Evolutionary conservation across 257 asterid genomes (phyloP), one percentile per base, ranked within the genome.

Genomic region (Solanum chiquidenum): DNA sequence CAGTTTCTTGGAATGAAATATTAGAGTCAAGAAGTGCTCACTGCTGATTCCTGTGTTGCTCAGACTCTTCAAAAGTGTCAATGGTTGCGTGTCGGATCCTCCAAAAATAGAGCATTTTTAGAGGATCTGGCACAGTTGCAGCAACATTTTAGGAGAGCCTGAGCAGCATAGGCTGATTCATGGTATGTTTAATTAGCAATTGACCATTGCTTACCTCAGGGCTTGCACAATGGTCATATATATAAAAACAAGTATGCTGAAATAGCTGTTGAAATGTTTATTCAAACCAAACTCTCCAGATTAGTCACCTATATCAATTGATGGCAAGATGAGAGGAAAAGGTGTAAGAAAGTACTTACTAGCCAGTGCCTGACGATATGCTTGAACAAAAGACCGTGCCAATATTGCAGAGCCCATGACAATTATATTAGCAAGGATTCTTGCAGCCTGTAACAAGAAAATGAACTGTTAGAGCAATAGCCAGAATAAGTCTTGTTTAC

Each of bases 291-390:
- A 38, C 12, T n/a, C 84, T 77, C 35, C 84, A 13, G 84, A 77
- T 77, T 42, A 77, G 84, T 77, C 84, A 40, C 60, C 12, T 25
- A 12, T n/a, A 40, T 40, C 62, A 77, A 77, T 14, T 77, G 23
- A 76, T 77, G 46, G 84, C 25, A 40, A 42, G n/a, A 86, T 6
- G 52, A 69, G 23, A 20, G 25, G 80, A 84, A 76, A 38, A 86
- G 10, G 42, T 12, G 82, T 4, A 21, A 49, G 38, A 14, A 21
- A 77, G 73, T 60, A 89, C 95, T 86, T 89, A 94, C 95, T 94
- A 42, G 94, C 92, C 86, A 94, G 92, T 66, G 97, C 95, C 87
- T 94, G 95, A 49, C 95, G 95, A 92, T 94, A 94, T 68, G 97
- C 97, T 89, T 94, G 95, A 79, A 90, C 92, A 72, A 94, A 89